phyloP scores from a whole-genome alignment of 768 basidiomycete species.

The Lactarius pseudohatsudake region DNA sequence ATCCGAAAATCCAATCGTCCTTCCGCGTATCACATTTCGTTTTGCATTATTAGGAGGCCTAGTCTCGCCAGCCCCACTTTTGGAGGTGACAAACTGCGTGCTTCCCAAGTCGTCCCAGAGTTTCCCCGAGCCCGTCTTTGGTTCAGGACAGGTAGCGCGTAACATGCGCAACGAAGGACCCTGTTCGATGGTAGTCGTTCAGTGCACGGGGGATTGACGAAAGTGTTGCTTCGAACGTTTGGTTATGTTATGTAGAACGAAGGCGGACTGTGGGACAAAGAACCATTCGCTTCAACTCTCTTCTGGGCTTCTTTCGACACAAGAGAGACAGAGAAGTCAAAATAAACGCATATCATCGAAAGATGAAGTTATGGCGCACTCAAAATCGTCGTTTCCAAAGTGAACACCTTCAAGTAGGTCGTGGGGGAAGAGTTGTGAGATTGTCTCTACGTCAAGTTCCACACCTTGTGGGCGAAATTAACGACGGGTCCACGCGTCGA shows the following conservation, averaged over 20 bases:
- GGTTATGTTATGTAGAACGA: neutral
- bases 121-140: slow-evolving; percentile 10
- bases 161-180: neutral
- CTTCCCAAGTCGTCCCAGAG: slow-evolving; percentile 26
- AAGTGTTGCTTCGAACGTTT: neutral
- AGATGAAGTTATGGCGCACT: slow-evolving; percentile 6
- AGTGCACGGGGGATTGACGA: neutral
- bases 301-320: neutral
- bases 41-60: neutral
- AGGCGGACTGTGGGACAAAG: neutral
- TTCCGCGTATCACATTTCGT: neutral
- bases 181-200: neutral
- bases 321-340: neutral
- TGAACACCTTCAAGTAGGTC: slow-evolving; percentile 4
- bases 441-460: neutral
- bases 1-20: slow-evolving; percentile 11
- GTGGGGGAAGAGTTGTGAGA: neutral
- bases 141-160: neutral
- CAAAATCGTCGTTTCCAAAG: slow-evolving; percentile 1
- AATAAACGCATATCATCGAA: neutral
- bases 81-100: slow-evolving; percentile 12
- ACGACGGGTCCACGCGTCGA: neutral
- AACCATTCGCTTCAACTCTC: neutral
- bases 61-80: neutral
- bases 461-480: neutral